phyloP scores from a whole-genome alignment of 148 eudicot species.

The Silene conica region DNA sequence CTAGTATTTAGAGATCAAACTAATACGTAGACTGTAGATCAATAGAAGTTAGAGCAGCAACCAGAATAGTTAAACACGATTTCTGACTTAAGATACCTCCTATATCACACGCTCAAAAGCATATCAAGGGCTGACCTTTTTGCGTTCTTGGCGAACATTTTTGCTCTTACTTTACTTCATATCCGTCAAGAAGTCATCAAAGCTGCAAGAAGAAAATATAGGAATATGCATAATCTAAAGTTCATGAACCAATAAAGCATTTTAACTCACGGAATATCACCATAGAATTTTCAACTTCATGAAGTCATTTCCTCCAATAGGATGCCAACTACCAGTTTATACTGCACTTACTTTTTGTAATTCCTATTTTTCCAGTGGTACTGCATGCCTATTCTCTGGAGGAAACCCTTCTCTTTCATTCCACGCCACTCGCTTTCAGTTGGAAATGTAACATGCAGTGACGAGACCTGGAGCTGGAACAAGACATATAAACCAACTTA shows the following conservation, averaged over 20 bases:
- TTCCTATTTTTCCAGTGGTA: no score
- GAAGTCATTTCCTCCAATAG: not conserved
- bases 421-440: no score
- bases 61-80: not conserved
- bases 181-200: conserved; percentile 92
- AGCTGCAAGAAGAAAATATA: conserved; percentile 42
- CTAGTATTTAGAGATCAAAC: not conserved
- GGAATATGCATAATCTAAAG: not conserved
- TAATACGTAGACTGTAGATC: no score
- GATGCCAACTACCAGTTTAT: not conserved
- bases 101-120: not conserved
- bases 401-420: no score
- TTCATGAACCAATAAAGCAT: not conserved
- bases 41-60: no score
- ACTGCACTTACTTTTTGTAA: no score
- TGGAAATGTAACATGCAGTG: no score
- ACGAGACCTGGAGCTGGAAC: no score
- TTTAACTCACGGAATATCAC: conserved; percentile 5
- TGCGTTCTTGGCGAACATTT: conserved; percentile 96
- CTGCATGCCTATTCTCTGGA: no score
- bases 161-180: conserved; percentile 93
- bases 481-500: no score
- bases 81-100: not conserved
- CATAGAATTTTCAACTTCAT: not conserved
- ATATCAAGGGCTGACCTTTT: no score